Evolutionary conservation across 768 basidiomycete species (phyloP).

Genomic region (Rubroboletus satanas): DNA sequence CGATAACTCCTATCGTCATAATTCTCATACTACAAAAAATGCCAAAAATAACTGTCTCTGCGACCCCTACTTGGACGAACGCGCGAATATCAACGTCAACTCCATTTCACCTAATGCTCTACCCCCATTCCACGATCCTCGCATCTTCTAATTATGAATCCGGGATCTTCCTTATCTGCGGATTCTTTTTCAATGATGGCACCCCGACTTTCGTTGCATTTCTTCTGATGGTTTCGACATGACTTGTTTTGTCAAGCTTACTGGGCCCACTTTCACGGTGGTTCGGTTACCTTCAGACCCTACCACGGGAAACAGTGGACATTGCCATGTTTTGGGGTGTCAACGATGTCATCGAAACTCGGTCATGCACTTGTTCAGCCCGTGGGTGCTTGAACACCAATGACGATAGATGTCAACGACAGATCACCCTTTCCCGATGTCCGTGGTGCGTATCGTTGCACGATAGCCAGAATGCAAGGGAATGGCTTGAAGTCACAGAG

Average conservation of each 20-base stretch:
- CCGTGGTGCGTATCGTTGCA: constrained; percentile 17
- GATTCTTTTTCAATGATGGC: constrained; percentile 8
- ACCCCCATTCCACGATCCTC: constrained; percentile 8
- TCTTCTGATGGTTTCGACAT: constrained; percentile 3
- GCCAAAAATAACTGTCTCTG: constrained; percentile 17
- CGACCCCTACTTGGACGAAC: constrained; percentile 13
- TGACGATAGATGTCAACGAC: not conserved
- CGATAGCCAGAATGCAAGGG: constrained; percentile 30
- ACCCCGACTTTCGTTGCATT: not conserved
- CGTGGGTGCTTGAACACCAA: constrained; percentile 11
- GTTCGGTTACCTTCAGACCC: constrained; percentile 62
- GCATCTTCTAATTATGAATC: constrained; percentile 17
- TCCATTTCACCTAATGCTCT: constrained; percentile 17
- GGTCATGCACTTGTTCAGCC: constrained; percentile 15
- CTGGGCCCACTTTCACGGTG: constrained; percentile 50
- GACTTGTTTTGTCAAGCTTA: constrained; percentile 37
- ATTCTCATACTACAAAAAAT: constrained; percentile 12
- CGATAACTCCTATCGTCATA: constrained; percentile 4
- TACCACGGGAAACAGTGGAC: constrained; percentile 50
- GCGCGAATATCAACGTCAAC: constrained; percentile 21
- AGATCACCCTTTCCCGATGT: constrained; percentile 6
- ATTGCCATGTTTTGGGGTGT: constrained; percentile 61
- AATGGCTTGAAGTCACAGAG: constrained; percentile 35
- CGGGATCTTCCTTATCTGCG: constrained; percentile 24
- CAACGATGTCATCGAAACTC: constrained; percentile 19